These are phyloP conservation scores for Tylopilus sp. DNA, from an alignment of 768 basidiomycete species.

Conservation along the genomic window DNA sequence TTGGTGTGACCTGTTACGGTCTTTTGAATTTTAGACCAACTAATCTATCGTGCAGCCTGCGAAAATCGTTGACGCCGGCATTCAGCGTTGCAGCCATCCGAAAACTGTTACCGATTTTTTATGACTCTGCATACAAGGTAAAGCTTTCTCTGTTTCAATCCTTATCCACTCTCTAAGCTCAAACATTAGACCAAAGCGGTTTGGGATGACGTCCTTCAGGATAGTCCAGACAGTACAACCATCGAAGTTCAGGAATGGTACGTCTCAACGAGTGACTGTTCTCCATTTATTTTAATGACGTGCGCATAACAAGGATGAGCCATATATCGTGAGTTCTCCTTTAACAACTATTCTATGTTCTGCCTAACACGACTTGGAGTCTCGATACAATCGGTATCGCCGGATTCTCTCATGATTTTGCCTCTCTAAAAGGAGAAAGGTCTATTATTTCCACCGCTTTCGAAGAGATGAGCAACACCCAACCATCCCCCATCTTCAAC, in stretches of 20 bases:
- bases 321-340: conserved; percentile 37
- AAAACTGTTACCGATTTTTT: conserved; percentile 31
- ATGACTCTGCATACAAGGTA: conserved; percentile 41
- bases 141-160: not conserved
- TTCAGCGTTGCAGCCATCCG: conserved; percentile 40
- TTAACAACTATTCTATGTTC: not conserved
- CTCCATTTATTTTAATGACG: not conserved
- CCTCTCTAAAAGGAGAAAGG: conserved; percentile 36
- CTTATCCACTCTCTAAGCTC: not conserved
- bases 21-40: not conserved
- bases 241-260: conserved; percentile 51
- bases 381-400: conserved; percentile 43
- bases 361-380: conserved; percentile 14
- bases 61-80: conserved; percentile 37
- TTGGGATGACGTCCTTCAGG: conserved; percentile 30
- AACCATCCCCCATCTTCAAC: conserved; percentile 18
- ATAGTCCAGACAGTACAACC: conserved; percentile 25
- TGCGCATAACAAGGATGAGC: conserved; percentile 37
- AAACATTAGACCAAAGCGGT: conserved; percentile 24
- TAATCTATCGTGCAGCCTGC: conserved; percentile 20
- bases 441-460: conserved; percentile 16
- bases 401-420: conserved; percentile 46
- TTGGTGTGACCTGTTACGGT: not conserved
- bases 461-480: conserved; percentile 21
- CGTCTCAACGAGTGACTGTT: not conserved